Evolutionary conservation across 257 asterid species (phyloP).

Genomic region (Solanum appendiculatum): DNA sequence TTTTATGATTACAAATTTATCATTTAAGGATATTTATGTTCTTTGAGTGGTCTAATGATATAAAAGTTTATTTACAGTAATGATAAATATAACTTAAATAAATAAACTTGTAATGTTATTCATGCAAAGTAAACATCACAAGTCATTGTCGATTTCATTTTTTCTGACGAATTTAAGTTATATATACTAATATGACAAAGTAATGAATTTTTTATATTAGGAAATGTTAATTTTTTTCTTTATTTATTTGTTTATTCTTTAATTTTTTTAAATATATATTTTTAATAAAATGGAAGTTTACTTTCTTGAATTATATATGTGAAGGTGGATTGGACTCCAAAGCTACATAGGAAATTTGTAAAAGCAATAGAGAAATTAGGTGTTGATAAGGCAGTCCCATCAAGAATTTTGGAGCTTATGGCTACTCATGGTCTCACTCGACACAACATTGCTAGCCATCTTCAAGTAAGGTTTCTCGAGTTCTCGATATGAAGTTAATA

Average conservation of each 20-base stretch:
- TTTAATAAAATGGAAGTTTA: background rate
- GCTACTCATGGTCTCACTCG: constrained; percentile 89
- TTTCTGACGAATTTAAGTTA: background rate
- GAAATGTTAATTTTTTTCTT: background rate
- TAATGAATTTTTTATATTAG: background rate
- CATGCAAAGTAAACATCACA: background rate
- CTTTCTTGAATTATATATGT: constrained; percentile 17
- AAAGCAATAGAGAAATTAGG: constrained; percentile 94
- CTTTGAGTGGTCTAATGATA: background rate
- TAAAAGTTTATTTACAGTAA: background rate
- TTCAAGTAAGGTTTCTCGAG: constrained; percentile 43
- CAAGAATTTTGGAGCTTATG: constrained; percentile 86
- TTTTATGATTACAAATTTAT: background rate
- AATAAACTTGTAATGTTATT: background rate
- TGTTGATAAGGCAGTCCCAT: constrained; percentile 92
- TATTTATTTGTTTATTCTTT: background rate
- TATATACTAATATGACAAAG: background rate
- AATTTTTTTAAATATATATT: background rate
- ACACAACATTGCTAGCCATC: constrained; percentile 95
- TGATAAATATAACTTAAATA: background rate
- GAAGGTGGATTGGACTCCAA: constrained; percentile 98
- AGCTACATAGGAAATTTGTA: constrained; percentile 76
- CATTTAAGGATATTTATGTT: background rate
- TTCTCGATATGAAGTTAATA: background rate
- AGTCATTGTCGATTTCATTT: background rate